These are phyloP conservation scores for Chytridiales sp. DNA, from an alignment of 371 early-diverging fungal species.

Conservation along the genomic window DNA sequence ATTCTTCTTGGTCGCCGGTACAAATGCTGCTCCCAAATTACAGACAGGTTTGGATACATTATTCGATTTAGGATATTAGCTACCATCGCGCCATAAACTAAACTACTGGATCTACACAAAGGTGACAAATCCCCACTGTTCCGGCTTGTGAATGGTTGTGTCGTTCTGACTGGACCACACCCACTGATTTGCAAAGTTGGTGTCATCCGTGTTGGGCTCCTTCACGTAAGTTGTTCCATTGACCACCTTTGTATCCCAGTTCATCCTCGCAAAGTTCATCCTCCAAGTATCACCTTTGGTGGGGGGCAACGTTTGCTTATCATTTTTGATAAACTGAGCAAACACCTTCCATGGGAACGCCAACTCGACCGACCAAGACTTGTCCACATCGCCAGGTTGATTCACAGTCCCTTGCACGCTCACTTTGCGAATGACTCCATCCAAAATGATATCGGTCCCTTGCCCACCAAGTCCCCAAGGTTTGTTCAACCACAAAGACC, in stretches of 20 bases:
- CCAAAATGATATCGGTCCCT: slow-evolving; percentile 10
- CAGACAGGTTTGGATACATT: too few species aligned
- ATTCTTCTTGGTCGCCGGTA: too few species aligned
- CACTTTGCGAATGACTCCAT: slow-evolving; percentile 12
- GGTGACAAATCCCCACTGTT: slow-evolving; percentile 16
- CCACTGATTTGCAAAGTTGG: slow-evolving; percentile 8
- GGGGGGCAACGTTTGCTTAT: too few species aligned
- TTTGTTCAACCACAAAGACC: slow-evolving; percentile 18
- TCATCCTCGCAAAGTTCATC: slow-evolving; percentile 17
- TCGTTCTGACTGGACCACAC: slow-evolving; percentile 16
- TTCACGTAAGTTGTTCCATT: not conserved
- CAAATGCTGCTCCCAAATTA: too few species aligned
- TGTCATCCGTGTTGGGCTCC: not conserved
- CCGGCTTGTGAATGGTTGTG: slow-evolving; percentile 17
- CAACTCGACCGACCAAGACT: slow-evolving; percentile 14
- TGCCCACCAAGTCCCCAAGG: slow-evolving; percentile 11
- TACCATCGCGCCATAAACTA: too few species aligned
- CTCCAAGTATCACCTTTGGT: slow-evolving; percentile 13
- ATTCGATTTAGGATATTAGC: too few species aligned
- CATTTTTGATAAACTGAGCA: too few species aligned
- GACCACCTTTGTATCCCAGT: slow-evolving; percentile 14
- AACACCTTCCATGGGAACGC: slow-evolving; percentile 23
- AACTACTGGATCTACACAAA: too few species aligned
- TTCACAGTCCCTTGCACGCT: slow-evolving; percentile 16
- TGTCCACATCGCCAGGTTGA: slow-evolving; percentile 12